These are phyloP conservation scores for Paecilomyces sp. DNA, from an alignment of 2,329 filamentous ascomycete genomes.

Conservation along the genomic window DNA sequence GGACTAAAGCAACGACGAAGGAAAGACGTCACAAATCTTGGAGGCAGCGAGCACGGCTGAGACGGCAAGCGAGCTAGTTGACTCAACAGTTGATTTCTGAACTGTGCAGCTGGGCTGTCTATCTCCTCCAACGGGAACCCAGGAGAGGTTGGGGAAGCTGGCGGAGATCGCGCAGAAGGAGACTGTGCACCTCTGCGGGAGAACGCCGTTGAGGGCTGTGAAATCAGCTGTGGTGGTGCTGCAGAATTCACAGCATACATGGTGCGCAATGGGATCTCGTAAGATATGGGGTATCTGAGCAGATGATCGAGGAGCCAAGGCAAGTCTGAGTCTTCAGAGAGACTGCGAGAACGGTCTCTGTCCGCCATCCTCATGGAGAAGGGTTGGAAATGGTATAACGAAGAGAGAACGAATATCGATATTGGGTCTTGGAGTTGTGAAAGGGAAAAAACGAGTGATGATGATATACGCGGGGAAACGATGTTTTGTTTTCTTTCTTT, in stretches of 20 bases:
- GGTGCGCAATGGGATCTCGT: constrained; percentile 60
- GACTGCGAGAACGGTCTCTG: constrained; percentile 11
- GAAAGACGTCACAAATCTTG: constrained; percentile 56
- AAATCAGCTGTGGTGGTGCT: constrained; percentile 32
- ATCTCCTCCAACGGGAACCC: constrained; percentile 12
- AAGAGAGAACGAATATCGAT: background rate
- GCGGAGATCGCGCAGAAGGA: constrained; percentile 12
- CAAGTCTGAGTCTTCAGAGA: constrained; percentile 35
- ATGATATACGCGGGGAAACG: background rate
- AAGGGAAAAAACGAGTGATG: background rate
- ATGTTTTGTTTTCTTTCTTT: background rate
- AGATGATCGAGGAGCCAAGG: constrained; percentile 54
- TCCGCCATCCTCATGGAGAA: constrained; percentile 10
- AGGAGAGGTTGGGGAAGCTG: constrained; percentile 18
- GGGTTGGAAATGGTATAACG: background rate
- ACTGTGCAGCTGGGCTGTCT: constrained; percentile 32
- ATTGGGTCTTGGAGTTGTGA: background rate
- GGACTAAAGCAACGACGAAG: constrained; percentile 52
- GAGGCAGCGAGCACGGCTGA: constrained; percentile 56
- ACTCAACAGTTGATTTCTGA: constrained; percentile 34
- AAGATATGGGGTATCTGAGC: constrained; percentile 54
- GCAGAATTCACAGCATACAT: constrained; percentile 62
- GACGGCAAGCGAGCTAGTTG: constrained; percentile 53
- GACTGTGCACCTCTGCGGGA: constrained; percentile 17
- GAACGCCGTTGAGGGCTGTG: constrained; percentile 28